phyloP scores from a whole-genome alignment of 2,329 filamentous ascomycete species.

The Beauveria caledonica region DNA sequence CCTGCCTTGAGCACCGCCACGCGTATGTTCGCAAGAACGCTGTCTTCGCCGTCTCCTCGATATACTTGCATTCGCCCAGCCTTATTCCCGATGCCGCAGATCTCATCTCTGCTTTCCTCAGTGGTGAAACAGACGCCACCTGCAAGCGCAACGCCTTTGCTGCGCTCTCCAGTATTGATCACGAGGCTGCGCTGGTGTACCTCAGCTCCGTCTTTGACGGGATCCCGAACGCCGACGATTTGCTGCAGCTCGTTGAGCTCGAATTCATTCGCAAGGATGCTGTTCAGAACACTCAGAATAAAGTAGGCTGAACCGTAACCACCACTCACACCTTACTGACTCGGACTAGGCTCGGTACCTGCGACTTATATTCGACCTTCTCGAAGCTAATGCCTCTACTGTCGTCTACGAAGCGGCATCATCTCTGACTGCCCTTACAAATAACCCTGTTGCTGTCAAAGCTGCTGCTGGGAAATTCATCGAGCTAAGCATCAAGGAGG shows the following conservation, averaged over 20 bases:
- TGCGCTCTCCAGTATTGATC: constrained; percentile 81
- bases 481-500: constrained; percentile 92
- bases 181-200: constrained; percentile 85
- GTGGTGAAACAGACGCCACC: constrained; percentile 83
- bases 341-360: constrained; percentile 68
- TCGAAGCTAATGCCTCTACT: constrained; percentile 87
- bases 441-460: constrained; percentile 95
- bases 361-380: constrained; percentile 88
- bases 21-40: constrained; percentile 98
- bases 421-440: constrained; percentile 85
- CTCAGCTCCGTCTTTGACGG: constrained; percentile 85
- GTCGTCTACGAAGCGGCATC: constrained; percentile 97
- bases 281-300: constrained; percentile 88
- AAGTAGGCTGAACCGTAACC: constrained; percentile 45
- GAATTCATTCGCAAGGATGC: constrained; percentile 98
- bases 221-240: constrained; percentile 87
- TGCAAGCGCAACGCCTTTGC: constrained; percentile 98
- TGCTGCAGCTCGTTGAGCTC: constrained; percentile 85
- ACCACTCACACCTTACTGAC: constrained; percentile 10
- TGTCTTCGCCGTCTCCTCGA: constrained; percentile 88
- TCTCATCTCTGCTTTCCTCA: constrained; percentile 81
- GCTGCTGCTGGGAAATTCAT: constrained; percentile 94
- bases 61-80: constrained; percentile 81
- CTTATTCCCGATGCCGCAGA: constrained; percentile 95
- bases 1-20: constrained; percentile 91